Evolutionary conservation across 345 rosid genomes (phyloP).

Genomic region (Boechera retrofracta): DNA sequence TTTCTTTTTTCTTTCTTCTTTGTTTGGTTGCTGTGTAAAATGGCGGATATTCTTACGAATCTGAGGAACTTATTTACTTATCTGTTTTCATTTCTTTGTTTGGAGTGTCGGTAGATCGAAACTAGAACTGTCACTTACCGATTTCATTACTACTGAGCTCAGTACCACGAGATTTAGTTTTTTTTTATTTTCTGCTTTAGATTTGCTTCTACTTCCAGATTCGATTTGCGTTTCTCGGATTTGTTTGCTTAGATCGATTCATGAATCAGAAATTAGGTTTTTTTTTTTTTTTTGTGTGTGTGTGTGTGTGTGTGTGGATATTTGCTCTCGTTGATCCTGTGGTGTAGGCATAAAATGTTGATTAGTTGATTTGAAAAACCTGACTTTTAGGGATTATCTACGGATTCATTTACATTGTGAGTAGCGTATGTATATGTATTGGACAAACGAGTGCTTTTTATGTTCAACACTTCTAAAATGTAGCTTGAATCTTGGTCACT

Average conservation of each 20-base stretch:
- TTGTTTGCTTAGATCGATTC: conserved; percentile 39
- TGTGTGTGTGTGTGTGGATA: neutral
- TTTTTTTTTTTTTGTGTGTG: neutral
- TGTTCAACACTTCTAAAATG: conserved; percentile 17
- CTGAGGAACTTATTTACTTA: conserved; percentile 14
- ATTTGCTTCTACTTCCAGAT: conserved; percentile 29
- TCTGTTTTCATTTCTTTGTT: conserved; percentile 19
- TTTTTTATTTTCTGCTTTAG: conserved; percentile 9
- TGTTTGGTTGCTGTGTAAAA: conserved; percentile 49
- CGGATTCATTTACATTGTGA: conserved; percentile 3
- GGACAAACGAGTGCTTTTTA: neutral
- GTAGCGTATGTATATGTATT: conserved; percentile 14
- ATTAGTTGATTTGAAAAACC: neutral
- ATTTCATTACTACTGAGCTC: conserved; percentile 38
- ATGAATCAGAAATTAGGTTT: neutral
- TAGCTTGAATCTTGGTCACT: conserved; percentile 32
- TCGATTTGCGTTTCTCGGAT: conserved; percentile 21
- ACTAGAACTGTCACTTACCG: conserved; percentile 4
- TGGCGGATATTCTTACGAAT: conserved; percentile 39
- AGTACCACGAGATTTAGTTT: conserved; percentile 36
- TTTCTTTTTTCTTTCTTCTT: conserved; percentile 5
- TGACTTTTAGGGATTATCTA: neutral
- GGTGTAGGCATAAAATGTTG: neutral
- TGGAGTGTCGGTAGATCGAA: conserved; percentile 46
- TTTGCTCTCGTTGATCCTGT: neutral